These are phyloP conservation scores for Paecilomyces dactylethromorphus DNA, from an alignment of 2,329 filamentous ascomycete species.

Conservation along the genomic window DNA sequence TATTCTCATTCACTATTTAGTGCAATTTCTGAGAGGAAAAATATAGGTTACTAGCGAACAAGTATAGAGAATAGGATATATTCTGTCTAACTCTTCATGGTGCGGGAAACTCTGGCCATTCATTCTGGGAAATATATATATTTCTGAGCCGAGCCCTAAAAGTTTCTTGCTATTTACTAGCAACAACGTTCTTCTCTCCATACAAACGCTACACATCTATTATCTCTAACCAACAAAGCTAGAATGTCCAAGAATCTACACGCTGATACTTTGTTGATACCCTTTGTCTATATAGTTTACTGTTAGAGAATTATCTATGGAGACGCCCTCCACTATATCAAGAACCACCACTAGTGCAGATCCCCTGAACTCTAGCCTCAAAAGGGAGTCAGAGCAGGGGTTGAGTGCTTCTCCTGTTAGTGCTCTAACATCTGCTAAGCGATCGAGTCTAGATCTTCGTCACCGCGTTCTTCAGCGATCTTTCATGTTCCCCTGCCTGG, in stretches of 20 bases:
- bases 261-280: background rate
- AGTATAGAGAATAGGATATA: too few relatives aligned
- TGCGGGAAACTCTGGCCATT: too few relatives aligned
- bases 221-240: too few relatives aligned
- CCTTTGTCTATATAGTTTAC: background rate
- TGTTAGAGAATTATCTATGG: background rate
- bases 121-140: background rate
- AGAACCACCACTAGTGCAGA: background rate
- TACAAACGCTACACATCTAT: too few relatives aligned
- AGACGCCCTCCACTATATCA: background rate
- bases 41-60: too few relatives aligned
- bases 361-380: background rate
- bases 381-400: background rate
- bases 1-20: too few relatives aligned
- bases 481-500: background rate
- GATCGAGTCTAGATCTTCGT: background rate
- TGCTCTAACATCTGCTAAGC: background rate
- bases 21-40: too few relatives aligned
- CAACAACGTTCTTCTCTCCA: too few relatives aligned
- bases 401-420: background rate
- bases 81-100: too few relatives aligned
- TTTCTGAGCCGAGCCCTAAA: background rate
- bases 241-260: background rate
- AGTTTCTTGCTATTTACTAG: background rate
- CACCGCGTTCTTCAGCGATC: background rate